phyloP scores from a whole-genome alignment of 2,329 filamentous ascomycete species.

The Trichophyton rubrum region DNA sequence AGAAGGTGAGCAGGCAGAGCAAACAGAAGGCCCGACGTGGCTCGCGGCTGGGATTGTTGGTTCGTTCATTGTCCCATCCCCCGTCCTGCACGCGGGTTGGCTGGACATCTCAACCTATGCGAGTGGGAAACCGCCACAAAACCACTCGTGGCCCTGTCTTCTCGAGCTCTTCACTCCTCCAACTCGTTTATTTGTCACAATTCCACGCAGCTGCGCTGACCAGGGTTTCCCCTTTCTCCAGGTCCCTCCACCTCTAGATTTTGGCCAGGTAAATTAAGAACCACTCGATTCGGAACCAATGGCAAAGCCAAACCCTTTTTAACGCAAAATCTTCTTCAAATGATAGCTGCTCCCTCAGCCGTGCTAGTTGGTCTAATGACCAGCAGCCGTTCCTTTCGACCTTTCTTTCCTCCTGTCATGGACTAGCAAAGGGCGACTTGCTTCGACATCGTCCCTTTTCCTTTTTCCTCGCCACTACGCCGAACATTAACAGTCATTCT shows the following conservation, averaged over 20 bases:
- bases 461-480: too few species aligned
- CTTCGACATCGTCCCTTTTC: too few species aligned
- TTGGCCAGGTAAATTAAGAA: neutral
- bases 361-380: conserved; percentile 8
- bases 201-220: neutral
- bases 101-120: neutral
- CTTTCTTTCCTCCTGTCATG: neutral
- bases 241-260: neutral
- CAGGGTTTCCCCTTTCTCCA: neutral
- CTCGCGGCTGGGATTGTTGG: neutral
- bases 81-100: conserved; percentile 1
- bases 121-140: neutral
- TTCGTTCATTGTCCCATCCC: neutral
- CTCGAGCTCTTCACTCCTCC: neutral
- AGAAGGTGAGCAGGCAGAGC: neutral
- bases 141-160: neutral
- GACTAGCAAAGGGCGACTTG: neutral
- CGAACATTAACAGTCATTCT: neutral
- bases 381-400: conserved; percentile 13
- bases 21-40: neutral
- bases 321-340: neutral
- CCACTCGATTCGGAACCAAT: neutral
- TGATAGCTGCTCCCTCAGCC: neutral
- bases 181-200: neutral
- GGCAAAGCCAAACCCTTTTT: neutral